Evolutionary conservation across 2,329 filamentous ascomycete species (phyloP), one percentile per base, ranked within the genome.

Genomic region (Ophiocordyceps sinensis): DNA sequence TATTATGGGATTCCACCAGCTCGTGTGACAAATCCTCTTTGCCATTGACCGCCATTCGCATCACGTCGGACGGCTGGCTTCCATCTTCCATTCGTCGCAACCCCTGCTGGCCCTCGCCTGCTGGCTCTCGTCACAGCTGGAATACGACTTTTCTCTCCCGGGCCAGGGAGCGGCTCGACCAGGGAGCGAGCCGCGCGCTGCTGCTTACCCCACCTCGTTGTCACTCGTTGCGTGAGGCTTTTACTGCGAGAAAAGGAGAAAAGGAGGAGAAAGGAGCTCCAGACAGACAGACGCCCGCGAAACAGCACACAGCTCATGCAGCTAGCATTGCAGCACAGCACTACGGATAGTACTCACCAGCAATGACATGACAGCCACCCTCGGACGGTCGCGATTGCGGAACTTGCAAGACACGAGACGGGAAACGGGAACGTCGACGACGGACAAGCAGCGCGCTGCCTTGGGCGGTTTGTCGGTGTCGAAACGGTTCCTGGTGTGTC

Each of bases 21-120:
- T 4, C 19, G 19, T 19, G 19, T 19, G 19, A 19, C 19, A 19
- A 19, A n/a, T 35, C 19, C 10, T 28, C 23, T 37, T 12, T 13
- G 13, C 21, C 23, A 19, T n/a, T 44, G 42, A 44, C 42, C 42
- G 39, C 42, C 42, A 34, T 41, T 35, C 41, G 35, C 42, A 34
- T 29, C 36, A 35, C 42, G 28, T 10, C 26, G 19, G 3, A n/a
- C 36, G 39, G 17, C 4, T 21, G 9, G 23, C 38, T 40, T 29
- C 32, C n/a, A n/a, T n/a, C n/a, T n/a, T n/a, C n/a, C 19, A 44
- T 45, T 45, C 41, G 44, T 31, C 37, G 13, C 23, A 26, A 30
- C 10, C 17, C 19, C 31, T 31, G n/a, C n/a, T n/a, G n/a, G n/a
- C n/a, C n/a, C n/a, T n/a, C n/a, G n/a, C n/a, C n/a, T n/a, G n/a